Conservation (phyloP, 805 yeast genomes). For the Teunomyces aglyptinius region DNA sequence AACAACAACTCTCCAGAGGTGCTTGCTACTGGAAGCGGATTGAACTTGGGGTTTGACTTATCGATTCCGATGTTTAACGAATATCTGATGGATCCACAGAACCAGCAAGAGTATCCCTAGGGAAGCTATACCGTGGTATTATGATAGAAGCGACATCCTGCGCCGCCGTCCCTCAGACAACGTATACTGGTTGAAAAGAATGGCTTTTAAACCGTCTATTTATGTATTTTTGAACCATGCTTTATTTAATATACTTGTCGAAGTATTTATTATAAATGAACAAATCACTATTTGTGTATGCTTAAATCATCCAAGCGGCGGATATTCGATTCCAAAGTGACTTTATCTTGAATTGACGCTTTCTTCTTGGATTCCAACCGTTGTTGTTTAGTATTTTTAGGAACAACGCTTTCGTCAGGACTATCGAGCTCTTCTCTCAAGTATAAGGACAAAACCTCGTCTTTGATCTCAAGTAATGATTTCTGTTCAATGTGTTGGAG, state of each 20-base stretch:
- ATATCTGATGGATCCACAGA: slow-evolving; percentile 1
- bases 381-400: slow-evolving; percentile 16
- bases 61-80: slow-evolving; percentile 9
- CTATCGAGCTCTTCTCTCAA: slow-evolving; percentile 51
- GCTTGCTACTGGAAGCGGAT: slow-evolving; percentile 9
- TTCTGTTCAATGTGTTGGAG: slow-evolving; percentile 60
- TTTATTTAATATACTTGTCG: slow-evolving; percentile 1
- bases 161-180: too few species aligned
- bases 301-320: slow-evolving; percentile 31
- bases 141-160: background rate
- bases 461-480: slow-evolving; percentile 54
- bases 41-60: slow-evolving; percentile 11
- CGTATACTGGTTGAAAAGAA: too few species aligned
- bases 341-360: slow-evolving; percentile 10
- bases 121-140: background rate
- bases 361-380: slow-evolving; percentile 9
- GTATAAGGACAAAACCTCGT: slow-evolving; percentile 62
- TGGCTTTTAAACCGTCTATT: background rate
- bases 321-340: slow-evolving; percentile 30
- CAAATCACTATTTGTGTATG: slow-evolving; percentile 9
- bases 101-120: background rate
- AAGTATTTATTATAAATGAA: background rate
- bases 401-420: slow-evolving; percentile 9
- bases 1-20: slow-evolving; percentile 5
- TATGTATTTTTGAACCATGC: slow-evolving; percentile 2